Evolutionary conservation across 139 green algal species (phyloP).

Genomic region (Coelastrella sp.): DNA sequence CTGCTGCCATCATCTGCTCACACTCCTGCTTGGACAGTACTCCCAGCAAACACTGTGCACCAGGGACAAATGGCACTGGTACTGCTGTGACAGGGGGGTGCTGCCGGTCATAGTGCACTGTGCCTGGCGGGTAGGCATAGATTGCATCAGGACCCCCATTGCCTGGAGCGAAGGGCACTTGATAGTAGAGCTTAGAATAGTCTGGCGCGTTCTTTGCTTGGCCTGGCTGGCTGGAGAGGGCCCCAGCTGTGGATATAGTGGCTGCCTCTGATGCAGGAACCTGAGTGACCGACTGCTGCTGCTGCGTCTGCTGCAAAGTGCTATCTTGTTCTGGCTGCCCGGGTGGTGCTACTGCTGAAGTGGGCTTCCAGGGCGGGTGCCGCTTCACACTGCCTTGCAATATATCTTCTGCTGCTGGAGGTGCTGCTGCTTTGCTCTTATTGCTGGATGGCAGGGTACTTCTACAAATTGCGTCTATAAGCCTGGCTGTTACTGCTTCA

Average conservation of each 20-base stretch:
- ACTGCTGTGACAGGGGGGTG: constrained; percentile 24
- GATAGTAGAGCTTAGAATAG: constrained; percentile 3
- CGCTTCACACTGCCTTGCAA: constrained; percentile 18
- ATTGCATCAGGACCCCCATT: constrained; percentile 41
- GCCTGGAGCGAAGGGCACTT: constrained; percentile 32
- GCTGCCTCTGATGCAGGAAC: background rate
- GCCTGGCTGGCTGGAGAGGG: background rate
- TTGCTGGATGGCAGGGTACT: constrained; percentile 10
- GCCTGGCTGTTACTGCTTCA: constrained; percentile 23
- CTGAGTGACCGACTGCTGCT: background rate
- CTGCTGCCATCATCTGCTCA: constrained; percentile 43
- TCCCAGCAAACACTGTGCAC: constrained; percentile 27
- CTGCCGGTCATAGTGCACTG: background rate
- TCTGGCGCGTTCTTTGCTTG: background rate
- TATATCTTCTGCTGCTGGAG: background rate
- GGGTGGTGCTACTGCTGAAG: background rate
- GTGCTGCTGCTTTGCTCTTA: constrained; percentile 6
- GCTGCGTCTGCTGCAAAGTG: background rate
- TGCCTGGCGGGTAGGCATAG: constrained; percentile 16
- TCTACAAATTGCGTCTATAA: constrained; percentile 47
- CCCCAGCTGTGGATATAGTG: background rate
- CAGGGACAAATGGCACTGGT: constrained; percentile 45
- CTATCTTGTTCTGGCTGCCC: background rate
- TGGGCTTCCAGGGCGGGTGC: constrained; percentile 10
- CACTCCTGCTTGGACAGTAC: constrained; percentile 45